A percentile compares a stretch with the other conserved stretches of the same genome.
Conservation (phyloP, 768 basidiomycete species). For the Agaricus sinodeliciosus region DNA sequence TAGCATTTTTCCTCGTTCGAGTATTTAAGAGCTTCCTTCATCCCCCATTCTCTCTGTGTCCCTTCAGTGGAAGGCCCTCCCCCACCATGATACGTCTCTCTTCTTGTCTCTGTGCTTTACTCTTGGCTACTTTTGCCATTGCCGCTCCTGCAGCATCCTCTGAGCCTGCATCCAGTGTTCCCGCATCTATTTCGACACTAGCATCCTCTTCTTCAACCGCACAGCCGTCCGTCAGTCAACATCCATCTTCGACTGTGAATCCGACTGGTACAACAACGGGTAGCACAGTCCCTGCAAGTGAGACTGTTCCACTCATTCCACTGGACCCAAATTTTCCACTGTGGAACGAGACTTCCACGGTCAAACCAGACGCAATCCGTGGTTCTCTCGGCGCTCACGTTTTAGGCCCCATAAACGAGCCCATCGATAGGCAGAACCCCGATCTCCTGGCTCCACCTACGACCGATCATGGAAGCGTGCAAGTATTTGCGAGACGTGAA, state of each 20-base stretch:
- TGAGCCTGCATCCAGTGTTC: constrained; percentile 14
- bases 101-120: constrained; percentile 27
- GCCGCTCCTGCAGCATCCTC: constrained; percentile 20
- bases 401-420: constrained; percentile 34
- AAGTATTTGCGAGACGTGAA: constrained; percentile 12
- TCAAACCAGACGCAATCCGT: constrained; percentile 27
- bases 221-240: not conserved
- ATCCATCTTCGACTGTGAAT: constrained; percentile 13
- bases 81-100: constrained; percentile 29
- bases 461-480: constrained; percentile 39
- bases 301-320: constrained; percentile 36
- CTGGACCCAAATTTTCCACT: constrained; percentile 39
- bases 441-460: constrained; percentile 38
- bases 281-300: constrained; percentile 21
- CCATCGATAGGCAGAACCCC: constrained; percentile 36
- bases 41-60: not conserved
- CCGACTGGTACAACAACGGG: constrained; percentile 11
- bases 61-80: not conserved
- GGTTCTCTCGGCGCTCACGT: constrained; percentile 34
- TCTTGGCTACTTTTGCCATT: constrained; percentile 22
- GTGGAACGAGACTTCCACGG: constrained; percentile 23
- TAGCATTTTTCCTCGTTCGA: not conserved
- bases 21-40: constrained; percentile 7
- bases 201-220: constrained; percentile 7
- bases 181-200: constrained; percentile 13